These are phyloP conservation scores for Lactifluus rugatus DNA, from an alignment of 768 basidiomycete species.

Conservation along the genomic window DNA sequence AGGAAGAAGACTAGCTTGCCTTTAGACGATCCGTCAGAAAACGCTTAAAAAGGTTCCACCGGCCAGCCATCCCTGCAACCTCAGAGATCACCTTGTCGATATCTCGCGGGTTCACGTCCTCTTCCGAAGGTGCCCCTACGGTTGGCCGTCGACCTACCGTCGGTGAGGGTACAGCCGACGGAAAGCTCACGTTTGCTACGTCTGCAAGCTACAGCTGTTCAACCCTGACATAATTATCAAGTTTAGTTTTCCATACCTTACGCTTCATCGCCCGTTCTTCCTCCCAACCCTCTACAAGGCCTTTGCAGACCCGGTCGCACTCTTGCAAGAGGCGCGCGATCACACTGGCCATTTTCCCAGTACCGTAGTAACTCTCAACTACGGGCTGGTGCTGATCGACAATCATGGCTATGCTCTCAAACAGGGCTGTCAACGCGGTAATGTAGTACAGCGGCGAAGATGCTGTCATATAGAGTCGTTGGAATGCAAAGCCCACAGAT, in stretches of 20 bases:
- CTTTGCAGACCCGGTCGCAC: constrained; percentile 74
- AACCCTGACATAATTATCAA: neutral
- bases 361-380: constrained; percentile 96
- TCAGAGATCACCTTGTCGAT: constrained; percentile 88
- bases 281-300: constrained; percentile 76
- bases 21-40: constrained; percentile 70
- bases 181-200: constrained; percentile 25
- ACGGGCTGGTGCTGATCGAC: constrained; percentile 97
- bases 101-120: constrained; percentile 72
- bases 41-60: constrained; percentile 86
- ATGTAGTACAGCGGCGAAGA: constrained; percentile 91
- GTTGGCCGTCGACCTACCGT: constrained; percentile 10
- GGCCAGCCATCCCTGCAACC: constrained; percentile 76
- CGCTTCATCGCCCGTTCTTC: constrained; percentile 80
- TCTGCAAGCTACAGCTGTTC: constrained; percentile 28
- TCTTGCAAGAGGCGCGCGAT: constrained; percentile 70
- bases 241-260: constrained; percentile 39
- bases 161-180: constrained; percentile 7
- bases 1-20: constrained; percentile 31
- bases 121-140: constrained; percentile 34
- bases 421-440: constrained; percentile 78
- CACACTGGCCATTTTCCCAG: constrained; percentile 76
- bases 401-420: constrained; percentile 92
- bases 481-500: constrained; percentile 1
- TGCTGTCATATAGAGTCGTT: constrained; percentile 36